Evolutionary conservation across 768 basidiomycete species (phyloP).

Genomic region (Baorangia bicolor): DNA sequence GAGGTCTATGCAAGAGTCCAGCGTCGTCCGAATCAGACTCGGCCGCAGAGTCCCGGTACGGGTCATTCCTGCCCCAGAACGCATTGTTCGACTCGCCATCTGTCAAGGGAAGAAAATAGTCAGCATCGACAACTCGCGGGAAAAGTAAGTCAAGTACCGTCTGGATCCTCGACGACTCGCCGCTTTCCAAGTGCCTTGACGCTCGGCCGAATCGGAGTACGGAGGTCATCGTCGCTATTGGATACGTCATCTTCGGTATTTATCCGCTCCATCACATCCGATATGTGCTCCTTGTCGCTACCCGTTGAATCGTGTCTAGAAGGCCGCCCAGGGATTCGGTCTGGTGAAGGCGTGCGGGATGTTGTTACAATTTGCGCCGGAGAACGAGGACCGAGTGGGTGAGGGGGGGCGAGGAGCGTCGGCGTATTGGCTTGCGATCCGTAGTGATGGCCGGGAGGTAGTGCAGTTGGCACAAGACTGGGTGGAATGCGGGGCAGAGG

Average conservation of each 20-base stretch:
- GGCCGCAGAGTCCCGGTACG: constrained; percentile 31
- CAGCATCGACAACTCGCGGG: neutral
- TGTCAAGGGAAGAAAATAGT: constrained; percentile 1
- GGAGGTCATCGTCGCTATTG: constrained; percentile 31
- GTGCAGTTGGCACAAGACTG: constrained; percentile 19
- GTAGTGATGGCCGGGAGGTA: constrained; percentile 16
- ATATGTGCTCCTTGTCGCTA: constrained; percentile 22
- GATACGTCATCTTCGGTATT: constrained; percentile 23
- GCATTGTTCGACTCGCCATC: constrained; percentile 57
- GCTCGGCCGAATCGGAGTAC: constrained; percentile 61
- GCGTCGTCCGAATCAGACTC: constrained; percentile 55
- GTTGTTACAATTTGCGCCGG: constrained; percentile 46
- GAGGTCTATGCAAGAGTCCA: constrained; percentile 37
- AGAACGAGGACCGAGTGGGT: constrained; percentile 71
- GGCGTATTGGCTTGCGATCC: constrained; percentile 29
- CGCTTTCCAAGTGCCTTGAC: constrained; percentile 89
- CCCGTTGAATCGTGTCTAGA: constrained; percentile 26
- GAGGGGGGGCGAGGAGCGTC: constrained; percentile 59
- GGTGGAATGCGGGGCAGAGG: constrained; percentile 41
- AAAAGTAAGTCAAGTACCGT: constrained; percentile 33
- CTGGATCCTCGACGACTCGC: constrained; percentile 51
- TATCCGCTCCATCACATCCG: constrained; percentile 30
- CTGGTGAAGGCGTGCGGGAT: constrained; percentile 74
- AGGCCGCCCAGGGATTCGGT: constrained; percentile 31
- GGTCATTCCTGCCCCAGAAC: constrained; percentile 44